These are phyloP conservation scores for Apiotrichum porosum DNA, from an alignment of 1,284 basidiomycete genomes.

Conservation along the genomic window DNA sequence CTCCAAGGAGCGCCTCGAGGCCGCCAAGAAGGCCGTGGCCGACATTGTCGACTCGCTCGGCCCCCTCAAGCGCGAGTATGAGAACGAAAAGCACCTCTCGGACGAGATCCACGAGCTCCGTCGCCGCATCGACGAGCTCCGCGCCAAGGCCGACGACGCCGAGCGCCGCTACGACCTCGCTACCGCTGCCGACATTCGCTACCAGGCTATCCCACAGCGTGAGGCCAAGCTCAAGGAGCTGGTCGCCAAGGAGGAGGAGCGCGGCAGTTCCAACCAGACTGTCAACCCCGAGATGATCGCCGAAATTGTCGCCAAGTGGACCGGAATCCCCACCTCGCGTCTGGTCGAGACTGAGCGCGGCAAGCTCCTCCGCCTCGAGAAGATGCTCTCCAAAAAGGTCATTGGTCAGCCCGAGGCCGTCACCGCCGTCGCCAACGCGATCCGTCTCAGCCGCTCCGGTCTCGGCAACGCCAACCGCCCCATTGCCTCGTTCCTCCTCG, in stretches of 20 bases:
- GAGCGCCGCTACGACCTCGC: slow-evolving; percentile 80
- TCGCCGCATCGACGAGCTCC: slow-evolving; percentile 84
- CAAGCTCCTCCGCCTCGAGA: slow-evolving; percentile 53
- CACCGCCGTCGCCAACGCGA: slow-evolving; percentile 56
- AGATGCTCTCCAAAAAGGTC: slow-evolving; percentile 50
- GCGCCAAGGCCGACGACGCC: slow-evolving; percentile 88
- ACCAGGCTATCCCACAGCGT: slow-evolving; percentile 91
- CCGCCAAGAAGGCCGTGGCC: slow-evolving; percentile 73
- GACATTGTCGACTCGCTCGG: slow-evolving; percentile 84
- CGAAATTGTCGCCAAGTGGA: slow-evolving; percentile 55
- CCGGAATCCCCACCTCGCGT: slow-evolving; percentile 45
- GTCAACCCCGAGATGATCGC: slow-evolving; percentile 55
- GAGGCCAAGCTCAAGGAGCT: slow-evolving; percentile 61
- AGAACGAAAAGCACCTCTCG: slow-evolving; percentile 80
- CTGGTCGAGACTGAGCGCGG: slow-evolving; percentile 48
- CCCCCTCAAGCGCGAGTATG: slow-evolving; percentile 82
- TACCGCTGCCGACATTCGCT: slow-evolving; percentile 83
- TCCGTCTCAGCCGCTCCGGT: slow-evolving; percentile 57
- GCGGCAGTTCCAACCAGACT: slow-evolving; percentile 42
- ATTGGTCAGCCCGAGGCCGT: slow-evolving; percentile 58
- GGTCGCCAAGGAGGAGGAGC: slow-evolving; percentile 53
- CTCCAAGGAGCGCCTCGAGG: slow-evolving; percentile 78
- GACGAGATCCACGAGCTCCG: slow-evolving; percentile 79
- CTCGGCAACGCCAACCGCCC: slow-evolving; percentile 55
- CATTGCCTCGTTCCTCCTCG: slow-evolving; percentile 55